These are phyloP conservation scores for Melanomma pulvis-pyrius DNA, from an alignment of 495 filamentous ascomycete species.

Conservation along the genomic window DNA sequence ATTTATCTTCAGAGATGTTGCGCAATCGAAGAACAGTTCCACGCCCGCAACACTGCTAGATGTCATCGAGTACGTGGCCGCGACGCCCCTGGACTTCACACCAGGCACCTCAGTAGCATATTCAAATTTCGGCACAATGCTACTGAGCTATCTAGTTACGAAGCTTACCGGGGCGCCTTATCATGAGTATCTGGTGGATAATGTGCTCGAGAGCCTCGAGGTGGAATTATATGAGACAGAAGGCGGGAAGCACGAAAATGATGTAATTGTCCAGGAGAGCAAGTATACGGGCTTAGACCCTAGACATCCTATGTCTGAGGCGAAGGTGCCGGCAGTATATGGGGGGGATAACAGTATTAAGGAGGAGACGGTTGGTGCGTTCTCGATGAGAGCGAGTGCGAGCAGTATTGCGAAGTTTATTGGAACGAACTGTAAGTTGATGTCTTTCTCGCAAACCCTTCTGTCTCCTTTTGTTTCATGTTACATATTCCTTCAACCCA, in stretches of 20 bases:
- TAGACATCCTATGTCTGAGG: neutral
- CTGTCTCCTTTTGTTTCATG: neutral
- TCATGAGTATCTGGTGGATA: neutral
- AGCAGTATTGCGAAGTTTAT: neutral
- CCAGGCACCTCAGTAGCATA: neutral
- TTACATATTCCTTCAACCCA: too few relatives aligned
- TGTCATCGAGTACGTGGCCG: neutral
- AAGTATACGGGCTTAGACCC: neutral
- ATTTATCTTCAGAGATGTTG: neutral
- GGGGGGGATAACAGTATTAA: neutral
- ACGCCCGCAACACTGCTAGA: neutral
- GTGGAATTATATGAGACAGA: neutral
- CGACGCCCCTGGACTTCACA: neutral
- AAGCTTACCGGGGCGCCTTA: neutral
- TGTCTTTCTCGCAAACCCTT: too few relatives aligned
- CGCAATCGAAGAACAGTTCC: neutral
- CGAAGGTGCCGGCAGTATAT: neutral
- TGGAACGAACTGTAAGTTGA: neutral
- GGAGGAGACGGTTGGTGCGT: neutral
- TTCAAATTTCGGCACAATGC: neutral
- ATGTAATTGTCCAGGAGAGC: neutral
- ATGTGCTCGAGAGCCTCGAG: neutral
- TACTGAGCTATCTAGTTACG: neutral
- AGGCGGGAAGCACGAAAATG: neutral
- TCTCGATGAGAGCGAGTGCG: neutral